These are phyloP conservation scores for Aspergillus conjunctus DNA, from an alignment of 495 filamentous ascomycete genomes.

Conservation along the genomic window DNA sequence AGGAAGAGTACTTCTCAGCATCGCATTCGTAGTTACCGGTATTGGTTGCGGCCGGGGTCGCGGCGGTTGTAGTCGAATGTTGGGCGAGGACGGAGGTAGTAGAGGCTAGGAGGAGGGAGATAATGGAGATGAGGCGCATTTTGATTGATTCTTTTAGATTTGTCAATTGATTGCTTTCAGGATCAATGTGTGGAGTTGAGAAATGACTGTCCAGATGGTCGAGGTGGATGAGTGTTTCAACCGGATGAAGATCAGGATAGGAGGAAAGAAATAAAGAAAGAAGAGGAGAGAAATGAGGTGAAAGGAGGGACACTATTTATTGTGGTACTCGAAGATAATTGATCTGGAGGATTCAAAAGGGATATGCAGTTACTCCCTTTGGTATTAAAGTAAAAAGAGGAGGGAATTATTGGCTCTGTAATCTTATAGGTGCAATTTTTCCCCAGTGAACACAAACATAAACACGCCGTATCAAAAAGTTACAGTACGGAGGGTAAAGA, in stretches of 20 bases:
- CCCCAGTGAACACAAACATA: too few species aligned
- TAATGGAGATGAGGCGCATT: conserved; percentile 16
- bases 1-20: conserved; percentile 22
- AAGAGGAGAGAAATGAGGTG: not conserved
- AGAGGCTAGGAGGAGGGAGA: conserved; percentile 12
- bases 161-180: not conserved
- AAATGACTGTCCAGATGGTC: not conserved
- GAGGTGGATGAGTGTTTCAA: not conserved
- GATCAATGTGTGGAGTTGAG: not conserved
- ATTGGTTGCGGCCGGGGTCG: conserved; percentile 2
- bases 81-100: conserved; percentile 18
- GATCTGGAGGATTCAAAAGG: too few species aligned
- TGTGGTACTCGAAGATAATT: too few species aligned
- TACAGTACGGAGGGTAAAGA: too few species aligned
- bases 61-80: conserved; percentile 5
- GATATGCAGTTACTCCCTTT: too few species aligned
- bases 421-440: too few species aligned
- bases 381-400: too few species aligned
- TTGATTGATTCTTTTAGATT: not conserved
- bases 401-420: too few species aligned
- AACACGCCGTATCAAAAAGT: too few species aligned
- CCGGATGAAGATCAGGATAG: not conserved
- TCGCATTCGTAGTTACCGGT: not conserved
- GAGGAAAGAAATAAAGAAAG: not conserved
- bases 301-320: not conserved